Conservation (phyloP, 768 basidiomycete genomes). For the Lentinula edodes region DNA sequence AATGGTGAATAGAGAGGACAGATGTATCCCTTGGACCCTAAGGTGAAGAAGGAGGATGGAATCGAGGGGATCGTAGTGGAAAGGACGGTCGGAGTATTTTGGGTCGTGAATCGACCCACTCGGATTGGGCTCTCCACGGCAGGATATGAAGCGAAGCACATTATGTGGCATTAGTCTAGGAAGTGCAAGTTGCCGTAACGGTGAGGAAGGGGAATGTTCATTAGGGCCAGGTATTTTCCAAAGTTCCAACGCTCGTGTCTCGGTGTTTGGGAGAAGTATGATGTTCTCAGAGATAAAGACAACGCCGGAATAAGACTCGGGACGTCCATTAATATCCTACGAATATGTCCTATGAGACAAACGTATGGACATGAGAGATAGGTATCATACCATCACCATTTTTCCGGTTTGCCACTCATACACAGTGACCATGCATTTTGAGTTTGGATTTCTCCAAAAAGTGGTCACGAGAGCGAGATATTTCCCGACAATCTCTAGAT, state of each 20-base stretch:
- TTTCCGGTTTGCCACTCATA: conserved; percentile 38
- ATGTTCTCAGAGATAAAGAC: conserved; percentile 19
- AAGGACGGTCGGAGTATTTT: conserved; percentile 15
- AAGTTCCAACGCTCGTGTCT: conserved; percentile 16
- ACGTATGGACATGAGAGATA: not conserved
- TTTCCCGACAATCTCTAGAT: conserved; percentile 41
- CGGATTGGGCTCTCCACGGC: conserved; percentile 39
- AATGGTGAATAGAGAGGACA: conserved; percentile 20
- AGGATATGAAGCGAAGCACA: conserved; percentile 21
- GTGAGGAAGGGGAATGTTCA: conserved; percentile 14
- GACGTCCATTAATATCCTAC: conserved; percentile 12
- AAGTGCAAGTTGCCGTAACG: conserved; percentile 21
- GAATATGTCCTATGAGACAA: not conserved
- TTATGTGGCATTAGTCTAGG: conserved; percentile 22
- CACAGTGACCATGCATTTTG: conserved; percentile 27
- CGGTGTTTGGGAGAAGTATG: conserved; percentile 21
- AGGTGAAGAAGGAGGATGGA: conserved; percentile 31
- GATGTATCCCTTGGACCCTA: conserved; percentile 10
- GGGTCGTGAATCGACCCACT: conserved; percentile 7
- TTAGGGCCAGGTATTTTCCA: conserved; percentile 16
- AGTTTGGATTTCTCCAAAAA: conserved; percentile 12
- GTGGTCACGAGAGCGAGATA: conserved; percentile 33
- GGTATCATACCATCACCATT: conserved; percentile 26
- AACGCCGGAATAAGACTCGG: conserved; percentile 16
- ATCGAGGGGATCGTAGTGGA: conserved; percentile 18